These are phyloP conservation scores for Pyracantha coccinea DNA, from an alignment of 331 rosid genomes.

Conservation along the genomic window DNA sequence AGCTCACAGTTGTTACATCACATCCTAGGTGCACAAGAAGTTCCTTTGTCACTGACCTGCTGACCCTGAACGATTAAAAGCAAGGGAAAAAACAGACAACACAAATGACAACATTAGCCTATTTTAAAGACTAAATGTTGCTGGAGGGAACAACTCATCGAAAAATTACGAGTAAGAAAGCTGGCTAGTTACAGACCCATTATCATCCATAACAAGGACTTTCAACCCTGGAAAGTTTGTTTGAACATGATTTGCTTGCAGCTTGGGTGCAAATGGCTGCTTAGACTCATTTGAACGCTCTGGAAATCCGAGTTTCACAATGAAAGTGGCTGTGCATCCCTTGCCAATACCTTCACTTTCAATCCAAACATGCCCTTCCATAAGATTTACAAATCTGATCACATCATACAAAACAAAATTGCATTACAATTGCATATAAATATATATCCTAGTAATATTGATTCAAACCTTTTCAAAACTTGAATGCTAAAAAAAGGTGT, in stretches of 20 bases:
- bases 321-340: conserved; percentile 73
- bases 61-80: conserved; percentile 45
- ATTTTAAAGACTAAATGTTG: background rate
- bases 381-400: conserved; percentile 89
- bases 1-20: conserved; percentile 58
- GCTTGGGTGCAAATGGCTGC: conserved; percentile 38
- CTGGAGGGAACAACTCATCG: background rate
- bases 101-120: background rate
- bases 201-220: conserved; percentile 87
- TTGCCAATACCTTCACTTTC: conserved; percentile 94
- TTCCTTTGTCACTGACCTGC: conserved; percentile 75
- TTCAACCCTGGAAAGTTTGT: conserved; percentile 63
- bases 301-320: conserved; percentile 80
- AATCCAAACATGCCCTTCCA: conserved; percentile 94
- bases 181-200: conserved; percentile 61
- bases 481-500: background rate
- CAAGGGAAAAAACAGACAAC: background rate
- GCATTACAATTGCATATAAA: background rate
- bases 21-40: conserved; percentile 83
- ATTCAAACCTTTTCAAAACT: background rate
- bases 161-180: background rate
- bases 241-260: conserved; percentile 42
- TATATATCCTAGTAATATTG: background rate
- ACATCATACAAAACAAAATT: conserved; percentile 13
- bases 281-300: conserved; percentile 64